Evolutionary conservation across 352 stramenopile species (phyloP).

Genomic region (Phytopythium delawarense): DNA sequence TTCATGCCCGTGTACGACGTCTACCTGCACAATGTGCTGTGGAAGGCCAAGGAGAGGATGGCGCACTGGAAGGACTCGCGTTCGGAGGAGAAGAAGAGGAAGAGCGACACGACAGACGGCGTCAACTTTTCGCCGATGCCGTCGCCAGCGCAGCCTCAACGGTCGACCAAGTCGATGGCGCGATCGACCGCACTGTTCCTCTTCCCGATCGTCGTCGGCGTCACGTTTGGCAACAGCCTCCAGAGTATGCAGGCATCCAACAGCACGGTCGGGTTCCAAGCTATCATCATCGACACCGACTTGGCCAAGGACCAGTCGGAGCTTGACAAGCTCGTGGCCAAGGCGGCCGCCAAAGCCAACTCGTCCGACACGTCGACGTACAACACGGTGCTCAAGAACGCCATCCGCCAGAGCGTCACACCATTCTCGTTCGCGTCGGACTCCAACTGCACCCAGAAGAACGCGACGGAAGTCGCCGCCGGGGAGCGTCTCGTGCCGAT

Average conservation of each 20-base stretch:
- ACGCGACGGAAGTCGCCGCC: conserved; percentile 14
- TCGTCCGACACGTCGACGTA: conserved; percentile 16
- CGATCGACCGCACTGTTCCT: conserved; percentile 25
- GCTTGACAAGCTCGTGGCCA: conserved; percentile 24
- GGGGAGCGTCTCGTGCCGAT: conserved; percentile 22
- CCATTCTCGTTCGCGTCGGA: conserved; percentile 32
- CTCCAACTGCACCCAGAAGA: conserved; percentile 25
- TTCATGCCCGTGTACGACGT: conserved; percentile 36
- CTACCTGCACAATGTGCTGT: conserved; percentile 48
- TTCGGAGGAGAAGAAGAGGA: not conserved
- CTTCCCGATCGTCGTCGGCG: conserved; percentile 34
- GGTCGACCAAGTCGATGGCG: conserved; percentile 4
- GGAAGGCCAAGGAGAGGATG: conserved; percentile 12
- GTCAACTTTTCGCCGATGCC: no score
- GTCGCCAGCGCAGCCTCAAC: conserved; percentile 6
- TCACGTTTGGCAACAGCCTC: conserved; percentile 45
- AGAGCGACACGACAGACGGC: not conserved
- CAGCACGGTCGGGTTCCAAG: conserved; percentile 41
- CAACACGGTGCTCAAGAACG: conserved; percentile 42
- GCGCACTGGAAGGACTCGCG: no score
- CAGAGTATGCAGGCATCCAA: conserved; percentile 42
- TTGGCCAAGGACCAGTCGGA: conserved; percentile 32
- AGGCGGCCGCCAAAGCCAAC: not conserved
- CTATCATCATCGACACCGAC: conserved; percentile 36
- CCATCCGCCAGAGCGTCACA: conserved; percentile 16